phyloP scores from a whole-genome alignment of 108 stramenopile species.

The Skeletonema marinoi region DNA sequence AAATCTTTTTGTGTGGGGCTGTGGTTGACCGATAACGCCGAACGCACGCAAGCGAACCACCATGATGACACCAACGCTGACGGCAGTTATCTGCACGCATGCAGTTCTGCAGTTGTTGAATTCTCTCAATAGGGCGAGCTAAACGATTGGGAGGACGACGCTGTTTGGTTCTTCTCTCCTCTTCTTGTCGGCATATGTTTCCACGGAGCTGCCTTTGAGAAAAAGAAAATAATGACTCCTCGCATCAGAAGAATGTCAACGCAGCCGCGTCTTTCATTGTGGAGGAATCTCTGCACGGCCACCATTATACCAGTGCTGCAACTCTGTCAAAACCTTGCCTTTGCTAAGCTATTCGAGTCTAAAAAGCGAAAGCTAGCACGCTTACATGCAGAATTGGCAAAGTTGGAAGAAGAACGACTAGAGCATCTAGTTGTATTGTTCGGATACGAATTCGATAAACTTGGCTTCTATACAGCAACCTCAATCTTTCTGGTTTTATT shows the following conservation, averaged over 20 bases:
- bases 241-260: not conserved
- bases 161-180: too few species aligned
- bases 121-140: too few species aligned
- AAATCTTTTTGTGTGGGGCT: too few species aligned
- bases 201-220: not conserved
- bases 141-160: too few species aligned
- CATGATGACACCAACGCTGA: too few species aligned
- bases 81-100: too few species aligned
- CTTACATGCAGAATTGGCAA: constrained; percentile 25
- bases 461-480: constrained; percentile 24
- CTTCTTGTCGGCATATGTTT: too few species aligned
- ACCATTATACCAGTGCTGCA: not conserved
- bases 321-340: not conserved
- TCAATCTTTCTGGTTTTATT: constrained; percentile 16
- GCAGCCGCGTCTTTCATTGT: not conserved
- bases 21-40: too few species aligned
- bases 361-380: constrained; percentile 32
- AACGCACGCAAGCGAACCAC: too few species aligned
- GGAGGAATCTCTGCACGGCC: not conserved
- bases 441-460: constrained; percentile 28
- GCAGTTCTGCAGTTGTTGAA: too few species aligned
- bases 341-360: constrained; percentile 27
- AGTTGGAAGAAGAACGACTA: constrained; percentile 23
- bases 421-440: constrained; percentile 26
- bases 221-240: not conserved